Evolutionary conservation across 2,329 filamentous ascomycete genomes (phyloP).

Genomic region (Spiromastix sp.): DNA sequence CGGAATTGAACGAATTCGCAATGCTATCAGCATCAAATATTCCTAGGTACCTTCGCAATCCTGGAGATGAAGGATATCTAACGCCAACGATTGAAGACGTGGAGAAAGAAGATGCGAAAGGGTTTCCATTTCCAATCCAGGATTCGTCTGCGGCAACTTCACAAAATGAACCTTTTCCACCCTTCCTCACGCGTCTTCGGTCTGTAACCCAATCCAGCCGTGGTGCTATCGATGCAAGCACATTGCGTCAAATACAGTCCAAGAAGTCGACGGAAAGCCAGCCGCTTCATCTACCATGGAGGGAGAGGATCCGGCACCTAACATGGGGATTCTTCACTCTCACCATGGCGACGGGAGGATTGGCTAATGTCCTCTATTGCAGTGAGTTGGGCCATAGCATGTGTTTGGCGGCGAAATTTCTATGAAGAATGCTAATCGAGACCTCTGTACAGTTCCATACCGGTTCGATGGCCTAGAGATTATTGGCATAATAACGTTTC

Average conservation of each 20-base stretch:
- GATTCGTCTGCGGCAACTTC: background rate
- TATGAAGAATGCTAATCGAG: conserved; percentile 8
- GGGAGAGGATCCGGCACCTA: conserved; percentile 49
- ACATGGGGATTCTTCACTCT: conserved; percentile 74
- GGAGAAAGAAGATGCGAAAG: conserved; percentile 14
- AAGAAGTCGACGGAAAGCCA: conserved; percentile 8
- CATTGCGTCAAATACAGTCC: background rate
- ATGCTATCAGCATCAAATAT: too few species aligned
- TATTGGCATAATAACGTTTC: conserved; percentile 51
- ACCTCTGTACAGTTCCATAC: conserved; percentile 37
- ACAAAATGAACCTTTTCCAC: background rate
- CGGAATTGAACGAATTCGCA: too few species aligned
- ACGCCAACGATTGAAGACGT: conserved; percentile 37
- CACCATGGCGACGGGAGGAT: conserved; percentile 52
- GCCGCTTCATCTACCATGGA: conserved; percentile 33
- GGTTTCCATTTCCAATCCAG: conserved; percentile 9
- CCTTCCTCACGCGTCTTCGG: background rate
- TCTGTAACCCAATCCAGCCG: background rate
- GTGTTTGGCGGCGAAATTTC: conserved; percentile 37
- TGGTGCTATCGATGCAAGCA: background rate
- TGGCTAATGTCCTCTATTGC: conserved; percentile 49
- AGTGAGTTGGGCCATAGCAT: conserved; percentile 38
- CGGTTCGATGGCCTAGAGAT: conserved; percentile 46
- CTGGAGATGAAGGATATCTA: conserved; percentile 34
- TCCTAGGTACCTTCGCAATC: conserved; percentile 26